These are phyloP conservation scores for Naganishia albida DNA, from an alignment of 1,284 basidiomycete species.

Conservation along the genomic window DNA sequence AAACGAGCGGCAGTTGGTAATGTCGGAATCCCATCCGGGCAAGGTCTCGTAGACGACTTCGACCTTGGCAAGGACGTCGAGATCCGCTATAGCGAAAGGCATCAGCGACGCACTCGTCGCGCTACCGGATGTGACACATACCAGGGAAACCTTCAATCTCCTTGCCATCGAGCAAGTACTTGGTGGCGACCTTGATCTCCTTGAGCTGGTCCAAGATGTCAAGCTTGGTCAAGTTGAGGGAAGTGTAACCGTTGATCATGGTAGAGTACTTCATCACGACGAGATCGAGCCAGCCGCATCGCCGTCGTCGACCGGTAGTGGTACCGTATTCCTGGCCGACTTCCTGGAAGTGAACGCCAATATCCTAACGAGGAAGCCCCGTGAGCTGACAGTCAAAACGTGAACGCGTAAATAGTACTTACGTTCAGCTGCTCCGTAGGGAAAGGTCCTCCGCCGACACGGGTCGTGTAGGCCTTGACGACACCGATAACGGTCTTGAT, in stretches of 20 bases:
- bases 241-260: constrained; percentile 93
- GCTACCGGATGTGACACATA: constrained; percentile 51
- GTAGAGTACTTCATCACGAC: constrained; percentile 91
- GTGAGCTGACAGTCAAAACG: not conserved
- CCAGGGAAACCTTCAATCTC: constrained; percentile 86
- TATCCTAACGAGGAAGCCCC: constrained; percentile 58
- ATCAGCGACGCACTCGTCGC: not conserved
- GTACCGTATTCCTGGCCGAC: constrained; percentile 89
- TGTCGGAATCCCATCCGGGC: constrained; percentile 87
- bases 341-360: constrained; percentile 87
- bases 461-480: constrained; percentile 95
- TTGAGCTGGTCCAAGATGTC: constrained; percentile 83
- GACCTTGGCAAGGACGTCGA: constrained; percentile 77
- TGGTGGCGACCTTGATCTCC: constrained; percentile 86
- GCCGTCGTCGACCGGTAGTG: constrained; percentile 86
- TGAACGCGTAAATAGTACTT: constrained; percentile 40
- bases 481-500: constrained; percentile 88
- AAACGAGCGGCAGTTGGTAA: constrained; percentile 67
- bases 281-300: constrained; percentile 96
- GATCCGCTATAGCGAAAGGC: constrained; percentile 63
- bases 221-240: constrained; percentile 92
- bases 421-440: constrained; percentile 92
- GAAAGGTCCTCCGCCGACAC: constrained; percentile 96
- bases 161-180: constrained; percentile 76
- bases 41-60: constrained; percentile 87